Evolutionary conservation across 768 basidiomycete genomes (phyloP), one percentile per base, ranked within the genome.

Genomic region (Tulasnella sp.): DNA sequence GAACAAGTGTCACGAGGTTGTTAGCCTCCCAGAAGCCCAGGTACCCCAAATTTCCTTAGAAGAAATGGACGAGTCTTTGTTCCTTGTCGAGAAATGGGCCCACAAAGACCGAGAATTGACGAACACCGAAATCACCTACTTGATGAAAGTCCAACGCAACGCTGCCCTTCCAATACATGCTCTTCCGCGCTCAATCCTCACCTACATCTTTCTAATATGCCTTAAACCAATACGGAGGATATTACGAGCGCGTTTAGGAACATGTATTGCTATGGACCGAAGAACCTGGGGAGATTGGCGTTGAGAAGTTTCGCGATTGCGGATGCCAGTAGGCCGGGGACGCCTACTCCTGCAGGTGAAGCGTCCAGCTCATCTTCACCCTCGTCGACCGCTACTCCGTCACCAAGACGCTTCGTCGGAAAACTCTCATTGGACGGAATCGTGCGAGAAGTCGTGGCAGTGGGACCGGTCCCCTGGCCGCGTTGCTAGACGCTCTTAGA

Each of bases 391-490:
- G 88, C 89, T 77, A 89, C 91, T 38, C 84, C 82, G 38, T 83
- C 83, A 29, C 91, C 94, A 79, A 89, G 94, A 78, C 86, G 91
- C 76, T 94, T 99, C 82, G 92, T 93, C 78, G 97, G 95, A 74
- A 95, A 93, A 45, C 80, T 99, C 67, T 86, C 86, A 9, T 93
- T 98, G 67, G 94, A 97, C 81, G 95, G 93, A 12, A 87, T 89
- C 58, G 88, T 93, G 78, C 89, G 92, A 14, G 91, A 93, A 75
- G 87, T 99, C 88, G 92, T 74, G 97, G 97, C 71, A 91, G 93
- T 79, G 97, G 97, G 34, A 99, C 98, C 83, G 97, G 97, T 37
- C 97, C 97, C 40, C 87, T 99, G 40, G 99, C 97, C 17, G 91
- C 97, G 42, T 86, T 99, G 78, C 86, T 99, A 73, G 88, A 96